Evolutionary conservation across 2,329 filamentous ascomycete species (phyloP).

Genomic region (Macrophomina pseudophaseolina): DNA sequence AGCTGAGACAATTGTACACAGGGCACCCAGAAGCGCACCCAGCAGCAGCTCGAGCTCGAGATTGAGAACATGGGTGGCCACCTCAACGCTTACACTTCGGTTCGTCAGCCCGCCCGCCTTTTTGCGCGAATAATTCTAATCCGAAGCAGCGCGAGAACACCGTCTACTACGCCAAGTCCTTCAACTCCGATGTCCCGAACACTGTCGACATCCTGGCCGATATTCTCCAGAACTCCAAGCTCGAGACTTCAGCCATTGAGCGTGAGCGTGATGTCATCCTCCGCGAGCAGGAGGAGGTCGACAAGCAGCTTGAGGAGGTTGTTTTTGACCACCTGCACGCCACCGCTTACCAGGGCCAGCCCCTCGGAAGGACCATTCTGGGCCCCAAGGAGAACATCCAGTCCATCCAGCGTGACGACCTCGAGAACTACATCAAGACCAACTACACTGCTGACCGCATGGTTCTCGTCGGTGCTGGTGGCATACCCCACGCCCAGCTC

Average conservation of each 20-base stretch:
- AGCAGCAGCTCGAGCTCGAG: conserved; percentile 97
- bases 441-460: conserved; percentile 99
- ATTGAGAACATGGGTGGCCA: conserved; percentile 99
- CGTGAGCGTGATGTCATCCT: conserved; percentile 98
- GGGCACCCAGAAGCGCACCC: conserved; percentile 92
- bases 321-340: conserved; percentile 99
- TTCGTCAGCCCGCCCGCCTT: conserved; percentile 54
- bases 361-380: conserved; percentile 95
- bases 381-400: conserved; percentile 98
- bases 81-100: conserved; percentile 99
- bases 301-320: conserved; percentile 99
- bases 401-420: conserved; percentile 89
- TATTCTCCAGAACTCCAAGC: conserved; percentile 99
- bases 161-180: conserved; percentile 99
- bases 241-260: conserved; percentile 90
- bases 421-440: conserved; percentile 96
- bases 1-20: conserved; percentile 47
- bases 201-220: conserved; percentile 98
- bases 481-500: conserved; percentile 89
- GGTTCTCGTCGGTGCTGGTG: conserved; percentile 95
- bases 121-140: conserved; percentile 16
- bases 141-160: conserved; percentile 84
- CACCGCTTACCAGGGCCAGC: conserved; percentile 95
- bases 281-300: conserved; percentile 98
- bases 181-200: conserved; percentile 96